Conservation (phyloP, 495 filamentous ascomycete species). For the Hypoxylon subgilvum region DNA sequence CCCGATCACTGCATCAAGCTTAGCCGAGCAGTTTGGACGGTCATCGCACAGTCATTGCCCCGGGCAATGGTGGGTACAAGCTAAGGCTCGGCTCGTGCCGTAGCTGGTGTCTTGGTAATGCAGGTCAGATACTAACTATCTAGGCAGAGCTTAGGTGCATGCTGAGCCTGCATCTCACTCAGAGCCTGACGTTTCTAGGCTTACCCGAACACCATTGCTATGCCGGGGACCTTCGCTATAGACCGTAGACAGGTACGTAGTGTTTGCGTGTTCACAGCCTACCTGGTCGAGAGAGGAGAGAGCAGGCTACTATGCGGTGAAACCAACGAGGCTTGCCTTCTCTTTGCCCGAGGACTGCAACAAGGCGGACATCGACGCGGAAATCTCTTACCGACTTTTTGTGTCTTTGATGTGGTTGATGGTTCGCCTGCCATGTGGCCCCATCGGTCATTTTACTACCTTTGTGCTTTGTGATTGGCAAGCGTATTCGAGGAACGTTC, state of each 20-base stretch:
- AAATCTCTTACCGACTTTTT: too few species aligned
- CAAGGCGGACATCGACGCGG: too few species aligned
- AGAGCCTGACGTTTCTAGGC: conserved; percentile 1
- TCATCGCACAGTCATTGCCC: conserved; percentile 54
- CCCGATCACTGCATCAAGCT: conserved; percentile 56
- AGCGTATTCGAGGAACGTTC: too few species aligned
- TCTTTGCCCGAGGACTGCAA: too few species aligned
- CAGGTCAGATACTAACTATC: conserved; percentile 16
- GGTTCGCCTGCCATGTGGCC: too few species aligned
- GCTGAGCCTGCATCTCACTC: neutral
- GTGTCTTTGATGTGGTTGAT: too few species aligned
- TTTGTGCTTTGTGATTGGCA: too few species aligned
- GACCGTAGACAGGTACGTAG: too few species aligned
- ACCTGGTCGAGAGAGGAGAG: neutral
- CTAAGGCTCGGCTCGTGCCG: conserved; percentile 50
- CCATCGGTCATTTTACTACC: too few species aligned
- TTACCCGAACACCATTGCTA: conserved; percentile 54
- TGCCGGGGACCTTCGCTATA: conserved; percentile 44
- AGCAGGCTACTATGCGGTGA: too few species aligned
- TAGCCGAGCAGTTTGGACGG: conserved; percentile 54
- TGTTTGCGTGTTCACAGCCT: neutral
- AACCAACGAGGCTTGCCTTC: too few species aligned
- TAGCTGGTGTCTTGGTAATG: conserved; percentile 47
- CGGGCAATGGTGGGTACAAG: conserved; percentile 55
- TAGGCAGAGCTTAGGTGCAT: neutral